A percentile compares a stretch with the other conserved stretches of the same genome.
phyloP scores from a whole-genome alignment of 1,139 yeast species.

The Yamadazyma triangularis region DNA sequence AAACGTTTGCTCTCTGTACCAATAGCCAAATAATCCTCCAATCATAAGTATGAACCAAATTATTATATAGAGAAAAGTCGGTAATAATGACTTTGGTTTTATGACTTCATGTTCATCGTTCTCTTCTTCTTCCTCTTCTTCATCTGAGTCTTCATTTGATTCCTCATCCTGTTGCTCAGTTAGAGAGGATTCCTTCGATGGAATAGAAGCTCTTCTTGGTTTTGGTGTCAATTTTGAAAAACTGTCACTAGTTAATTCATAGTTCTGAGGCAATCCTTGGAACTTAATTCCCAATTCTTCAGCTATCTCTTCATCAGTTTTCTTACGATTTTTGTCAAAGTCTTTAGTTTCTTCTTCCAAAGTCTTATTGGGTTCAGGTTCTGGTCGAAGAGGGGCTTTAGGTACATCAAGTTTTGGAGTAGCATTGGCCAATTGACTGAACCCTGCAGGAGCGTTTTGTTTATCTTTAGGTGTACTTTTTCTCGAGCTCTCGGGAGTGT shows the following conservation, averaged over 20 bases:
- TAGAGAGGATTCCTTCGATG: constrained; percentile 11
- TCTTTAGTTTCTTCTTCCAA: constrained; percentile 20
- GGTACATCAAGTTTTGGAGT: constrained; percentile 6
- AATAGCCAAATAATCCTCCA: constrained; percentile 35
- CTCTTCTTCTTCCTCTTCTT: constrained; percentile 8
- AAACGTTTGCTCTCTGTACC: constrained; percentile 61
- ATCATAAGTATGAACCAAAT: constrained; percentile 27
- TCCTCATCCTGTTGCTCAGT: constrained; percentile 9
- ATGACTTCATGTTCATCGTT: constrained; percentile 11
- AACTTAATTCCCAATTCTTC: constrained; percentile 25
- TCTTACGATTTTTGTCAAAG: constrained; percentile 18
- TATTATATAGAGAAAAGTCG: constrained; percentile 12
- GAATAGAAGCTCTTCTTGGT: constrained; percentile 7
- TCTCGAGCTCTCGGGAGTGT: background rate
- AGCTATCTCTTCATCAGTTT: constrained; percentile 14
- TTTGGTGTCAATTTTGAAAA: constrained; percentile 15
- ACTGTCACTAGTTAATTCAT: constrained; percentile 1
- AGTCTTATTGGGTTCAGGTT: constrained; percentile 6
- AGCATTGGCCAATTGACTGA: background rate
- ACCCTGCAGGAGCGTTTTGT: background rate
- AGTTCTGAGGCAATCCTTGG: constrained; percentile 16
- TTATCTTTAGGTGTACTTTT: too few relatives aligned
- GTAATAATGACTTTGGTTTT: background rate
- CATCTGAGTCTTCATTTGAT: constrained; percentile 5
- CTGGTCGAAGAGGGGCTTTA: background rate